Percentiles rank a stretch among this genome's conserved stretches.
phyloP scores from a whole-genome alignment of 148 eudicot species.

The Drosera capensis region DNA sequence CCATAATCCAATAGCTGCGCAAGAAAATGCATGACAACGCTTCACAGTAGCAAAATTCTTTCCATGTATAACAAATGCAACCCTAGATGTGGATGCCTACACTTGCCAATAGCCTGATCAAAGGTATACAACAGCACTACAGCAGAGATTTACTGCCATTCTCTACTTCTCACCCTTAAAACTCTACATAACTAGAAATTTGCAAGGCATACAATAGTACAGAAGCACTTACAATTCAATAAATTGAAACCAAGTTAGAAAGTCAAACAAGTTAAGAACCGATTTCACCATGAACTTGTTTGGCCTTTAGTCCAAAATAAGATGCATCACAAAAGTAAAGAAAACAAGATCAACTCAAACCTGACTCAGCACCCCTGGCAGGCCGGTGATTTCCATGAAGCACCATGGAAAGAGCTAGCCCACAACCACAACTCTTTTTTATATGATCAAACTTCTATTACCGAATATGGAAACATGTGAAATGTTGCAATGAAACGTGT shows the following conservation, averaged over 20 bases:
- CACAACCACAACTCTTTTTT: no score
- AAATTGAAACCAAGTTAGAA: neutral
- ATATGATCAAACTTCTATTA: conserved; percentile 7
- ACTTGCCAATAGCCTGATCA: no score
- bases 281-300: neutral
- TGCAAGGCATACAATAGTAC: neutral
- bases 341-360: conserved; percentile 6
- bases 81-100: no score
- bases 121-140: no score
- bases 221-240: neutral
- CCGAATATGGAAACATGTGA: conserved; percentile 10
- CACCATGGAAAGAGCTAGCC: conserved; percentile 15
- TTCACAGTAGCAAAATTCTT: no score
- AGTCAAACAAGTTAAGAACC: neutral
- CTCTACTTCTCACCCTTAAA: no score
- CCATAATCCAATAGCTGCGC: no score
- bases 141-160: no score
- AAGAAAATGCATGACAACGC: no score
- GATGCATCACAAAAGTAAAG: neutral
- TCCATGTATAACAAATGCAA: no score
- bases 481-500: conserved; percentile 10
- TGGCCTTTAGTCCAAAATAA: neutral
- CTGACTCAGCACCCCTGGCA: conserved; percentile 12
- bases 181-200: neutral
- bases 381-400: conserved; percentile 7